Evolutionary conservation across 1,284 basidiomycete species (phyloP).

Genomic region (Wolfiporia cocos): DNA sequence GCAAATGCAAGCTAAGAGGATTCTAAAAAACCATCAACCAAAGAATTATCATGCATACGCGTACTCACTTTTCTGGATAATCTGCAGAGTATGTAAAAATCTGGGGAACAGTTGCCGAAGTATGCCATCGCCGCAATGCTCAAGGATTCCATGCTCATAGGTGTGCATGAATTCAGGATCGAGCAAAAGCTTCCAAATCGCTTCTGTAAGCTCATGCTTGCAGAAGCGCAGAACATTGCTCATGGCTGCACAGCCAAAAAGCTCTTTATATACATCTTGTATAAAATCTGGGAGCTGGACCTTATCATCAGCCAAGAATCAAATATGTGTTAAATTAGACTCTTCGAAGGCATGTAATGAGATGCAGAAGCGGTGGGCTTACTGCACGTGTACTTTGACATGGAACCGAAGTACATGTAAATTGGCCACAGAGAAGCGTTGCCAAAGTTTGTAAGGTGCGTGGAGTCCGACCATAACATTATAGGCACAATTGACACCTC

Average conservation of each 20-base stretch:
- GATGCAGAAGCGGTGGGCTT: constrained; percentile 9
- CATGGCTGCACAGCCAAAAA: not conserved
- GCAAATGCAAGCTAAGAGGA: constrained; percentile 12
- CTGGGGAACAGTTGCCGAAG: constrained; percentile 11
- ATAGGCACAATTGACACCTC: constrained; percentile 11
- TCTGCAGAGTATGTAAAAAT: constrained; percentile 22
- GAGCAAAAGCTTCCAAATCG: constrained; percentile 14
- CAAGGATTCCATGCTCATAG: constrained; percentile 21
- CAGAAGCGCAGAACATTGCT: constrained; percentile 12
- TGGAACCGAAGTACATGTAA: constrained; percentile 12
- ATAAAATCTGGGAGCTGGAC: not conserved
- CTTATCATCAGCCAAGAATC: not conserved
- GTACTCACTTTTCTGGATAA: constrained; percentile 23
- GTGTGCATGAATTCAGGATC: constrained; percentile 19
- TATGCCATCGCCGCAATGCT: constrained; percentile 14
- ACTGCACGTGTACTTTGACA: constrained; percentile 16
- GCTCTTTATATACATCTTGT: not conserved
- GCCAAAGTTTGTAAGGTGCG: constrained; percentile 15
- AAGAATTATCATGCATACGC: not conserved
- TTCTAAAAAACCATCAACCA: constrained; percentile 4
- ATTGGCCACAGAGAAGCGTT: constrained; percentile 8
- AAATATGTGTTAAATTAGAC: too few relatives aligned
- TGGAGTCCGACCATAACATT: constrained; percentile 15
- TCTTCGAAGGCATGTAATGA: constrained; percentile 25
- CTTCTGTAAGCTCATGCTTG: constrained; percentile 20